Base-by-base conservation (phyloP, 2,329 filamentous ascomycete species). In the Albophoma yamanashiensis region DNA sequence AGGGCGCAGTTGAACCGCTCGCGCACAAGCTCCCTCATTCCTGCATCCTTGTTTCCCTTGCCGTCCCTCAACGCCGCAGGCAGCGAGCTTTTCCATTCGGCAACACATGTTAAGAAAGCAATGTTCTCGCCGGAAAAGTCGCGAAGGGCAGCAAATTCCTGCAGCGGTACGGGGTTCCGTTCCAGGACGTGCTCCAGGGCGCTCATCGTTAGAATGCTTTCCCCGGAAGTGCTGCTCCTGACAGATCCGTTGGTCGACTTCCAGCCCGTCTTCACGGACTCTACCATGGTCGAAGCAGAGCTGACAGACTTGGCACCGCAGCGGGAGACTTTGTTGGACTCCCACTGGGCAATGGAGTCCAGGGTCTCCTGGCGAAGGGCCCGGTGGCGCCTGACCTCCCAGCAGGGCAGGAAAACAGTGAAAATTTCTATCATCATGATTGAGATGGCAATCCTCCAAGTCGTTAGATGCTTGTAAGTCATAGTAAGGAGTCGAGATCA, bases 51-150 rank as follows among this genome's bases (percentile, higher is more conserved):
- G 0, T 59, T 17, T 3, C 42, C 55, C 5, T 52, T 52, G 62
- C 63, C 31, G 40, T 64, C 64, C n/a, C 62, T 63, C 1, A 66
- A 56, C 1, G 64, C 43, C 1, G 50, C 45, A 0, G 73, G 70
- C 55, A 73, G 69, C 1, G 70, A 71, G 3, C 68, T 65, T 67
- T 82, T 85, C 82, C 83, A 88, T 56, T 78, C 75, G 1, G 77
- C 73, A 1, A 87, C 79, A n/a, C 76, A 74, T 11, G 78, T 83
- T 2, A 89, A 74, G 68, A 89, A 89, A 40, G 85, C 81, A 64
- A 89, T 85, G 67, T 89, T 89, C 69, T 89, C 87, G 17, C 85
- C 86, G 0, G 86, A 88, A 67, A 89, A 89, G 65, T 89, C 87
- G 42, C 81, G 78, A 1, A 82, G 75, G 0, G 86, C 85, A 0